phyloP scores from a whole-genome alignment of 495 filamentous ascomycete genomes.

The Parathielavia appendiculata region DNA sequence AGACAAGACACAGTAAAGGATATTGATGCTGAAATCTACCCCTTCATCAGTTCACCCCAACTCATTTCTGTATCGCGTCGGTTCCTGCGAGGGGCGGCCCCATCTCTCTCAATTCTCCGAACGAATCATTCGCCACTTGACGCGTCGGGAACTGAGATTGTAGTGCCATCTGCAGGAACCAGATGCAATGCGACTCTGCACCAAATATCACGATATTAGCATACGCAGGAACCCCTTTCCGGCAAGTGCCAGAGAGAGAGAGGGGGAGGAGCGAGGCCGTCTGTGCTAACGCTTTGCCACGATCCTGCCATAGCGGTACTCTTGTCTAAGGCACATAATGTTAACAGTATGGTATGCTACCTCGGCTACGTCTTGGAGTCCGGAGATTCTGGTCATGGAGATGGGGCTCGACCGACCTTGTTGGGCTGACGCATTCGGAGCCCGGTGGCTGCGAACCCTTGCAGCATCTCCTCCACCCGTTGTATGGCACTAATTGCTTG shows the following conservation, averaged over 20 bases:
- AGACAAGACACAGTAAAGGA: no score
- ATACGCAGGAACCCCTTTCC: neutral
- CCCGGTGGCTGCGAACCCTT: neutral
- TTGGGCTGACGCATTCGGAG: neutral
- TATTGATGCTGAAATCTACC: no score
- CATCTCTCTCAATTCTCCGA: neutral
- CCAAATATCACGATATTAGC: neutral
- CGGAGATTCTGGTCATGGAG: neutral
- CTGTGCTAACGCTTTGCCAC: no score
- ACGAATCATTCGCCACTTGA: neutral
- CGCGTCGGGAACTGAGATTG: neutral
- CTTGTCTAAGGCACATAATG: no score
- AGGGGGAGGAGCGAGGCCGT: no score
- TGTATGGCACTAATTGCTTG: neutral
- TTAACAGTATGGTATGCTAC: no score
- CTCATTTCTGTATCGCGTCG: no score
- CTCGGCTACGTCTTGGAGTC: no score
- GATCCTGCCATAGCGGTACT: no score
- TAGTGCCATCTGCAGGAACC: neutral
- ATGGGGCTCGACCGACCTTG: neutral
- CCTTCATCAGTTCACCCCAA: no score
- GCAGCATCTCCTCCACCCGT: neutral
- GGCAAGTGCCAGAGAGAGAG: no score
- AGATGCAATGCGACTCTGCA: conserved; percentile 3
- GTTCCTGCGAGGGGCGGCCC: no score